Percentiles rank a stretch among this genome's conserved stretches.
These are phyloP conservation scores for Hemileccinum impolitum DNA, from an alignment of 768 basidiomycete genomes.

Conservation along the genomic window DNA sequence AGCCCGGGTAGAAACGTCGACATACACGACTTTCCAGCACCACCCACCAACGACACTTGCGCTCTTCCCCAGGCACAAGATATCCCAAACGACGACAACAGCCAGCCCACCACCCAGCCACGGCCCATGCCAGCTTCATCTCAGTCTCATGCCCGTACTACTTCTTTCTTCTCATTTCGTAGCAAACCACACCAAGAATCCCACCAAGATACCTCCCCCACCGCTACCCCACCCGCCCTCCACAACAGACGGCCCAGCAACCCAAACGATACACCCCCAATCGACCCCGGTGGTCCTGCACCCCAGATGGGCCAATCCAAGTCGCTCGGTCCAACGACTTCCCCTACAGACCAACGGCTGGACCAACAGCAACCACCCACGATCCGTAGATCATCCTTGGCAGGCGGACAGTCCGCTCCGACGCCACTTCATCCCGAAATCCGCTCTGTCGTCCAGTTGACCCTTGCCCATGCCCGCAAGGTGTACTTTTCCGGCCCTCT, in stretches of 20 bases:
- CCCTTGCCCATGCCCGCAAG: conserved; percentile 75
- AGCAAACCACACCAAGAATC: conserved; percentile 32
- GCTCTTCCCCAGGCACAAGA: conserved; percentile 14
- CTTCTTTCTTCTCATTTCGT: conserved; percentile 65
- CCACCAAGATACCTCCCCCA: conserved; percentile 16
- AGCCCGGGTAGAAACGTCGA: conserved; percentile 29
- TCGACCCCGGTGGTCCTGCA: conserved; percentile 23
- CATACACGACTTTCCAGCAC: conserved; percentile 34
- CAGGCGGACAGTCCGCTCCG: conserved; percentile 18
- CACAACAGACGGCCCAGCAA: conserved; percentile 17
- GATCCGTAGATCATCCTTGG: conserved; percentile 19
- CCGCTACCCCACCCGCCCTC: conserved; percentile 10
- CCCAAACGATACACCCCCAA: conserved; percentile 4
- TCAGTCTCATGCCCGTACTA: conserved; percentile 48
- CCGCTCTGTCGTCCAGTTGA: conserved; percentile 71
- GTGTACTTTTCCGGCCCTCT: conserved; percentile 86
- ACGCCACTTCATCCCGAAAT: conserved; percentile 75
- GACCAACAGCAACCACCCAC: conserved; percentile 22
- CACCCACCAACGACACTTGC: conserved; percentile 17
- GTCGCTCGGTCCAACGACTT: conserved; percentile 28
- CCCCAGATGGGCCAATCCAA: conserved; percentile 34
- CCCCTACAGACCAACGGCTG: conserved; percentile 19
- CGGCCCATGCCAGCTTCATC: conserved; percentile 25
- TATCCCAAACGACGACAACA: conserved; percentile 17
- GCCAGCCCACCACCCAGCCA: conserved; percentile 20